Base-by-base conservation (phyloP, 2,329 filamentous ascomycete species). In the Xylaria sp. region DNA sequence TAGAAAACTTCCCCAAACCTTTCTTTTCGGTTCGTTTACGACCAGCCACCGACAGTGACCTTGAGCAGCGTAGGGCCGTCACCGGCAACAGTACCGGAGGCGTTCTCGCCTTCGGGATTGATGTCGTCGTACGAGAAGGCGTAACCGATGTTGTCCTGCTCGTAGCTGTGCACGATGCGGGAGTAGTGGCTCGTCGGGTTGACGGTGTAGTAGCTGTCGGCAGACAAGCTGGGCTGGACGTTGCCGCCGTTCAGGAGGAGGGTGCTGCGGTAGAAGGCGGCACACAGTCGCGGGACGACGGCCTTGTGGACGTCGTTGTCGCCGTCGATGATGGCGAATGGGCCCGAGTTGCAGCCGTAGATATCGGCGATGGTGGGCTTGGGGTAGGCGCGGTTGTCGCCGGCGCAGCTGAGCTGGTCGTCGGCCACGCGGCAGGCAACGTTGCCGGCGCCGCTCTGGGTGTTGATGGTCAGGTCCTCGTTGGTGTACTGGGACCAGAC, bases 121-220 rank as follows among this genome's bases (percentile, higher is more conserved):
- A 92, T 90, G 75, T 92, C 90, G 74, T 92, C 90, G 72, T 91
- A 92, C 0, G 90, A 84, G 75, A 91, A 92, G 0, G 88, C 86
- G 75, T 92, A 92, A 0, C 90, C 90, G 54, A 83, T 80, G 0
- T 85, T 85, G 76, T 91, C 88, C 4, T 84, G 75, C 79, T 90
- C 88, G 59, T 87, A 83, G 46, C 83, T 78, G 78, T 92, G 90
- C 2, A 92, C 83, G 48, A 91, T 82, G 9, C 87, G 82, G 36
- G 86, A 81, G 75, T 90, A 92, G 75, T 91, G 89, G 73, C 80
- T 83, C 12, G 83, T 85, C 0, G 84, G 82, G 55, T 79, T 71
- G n/a, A 33, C 67, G 2, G 75, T 78, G 75, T 88, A 88, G 78
- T 87, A 88, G 31, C 67, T 66, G n/a, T 73, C 69, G 0, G 78